Base-by-base conservation (phyloP, 2,329 filamentous ascomycete genomes). In the Fusarium sororula region DNA sequence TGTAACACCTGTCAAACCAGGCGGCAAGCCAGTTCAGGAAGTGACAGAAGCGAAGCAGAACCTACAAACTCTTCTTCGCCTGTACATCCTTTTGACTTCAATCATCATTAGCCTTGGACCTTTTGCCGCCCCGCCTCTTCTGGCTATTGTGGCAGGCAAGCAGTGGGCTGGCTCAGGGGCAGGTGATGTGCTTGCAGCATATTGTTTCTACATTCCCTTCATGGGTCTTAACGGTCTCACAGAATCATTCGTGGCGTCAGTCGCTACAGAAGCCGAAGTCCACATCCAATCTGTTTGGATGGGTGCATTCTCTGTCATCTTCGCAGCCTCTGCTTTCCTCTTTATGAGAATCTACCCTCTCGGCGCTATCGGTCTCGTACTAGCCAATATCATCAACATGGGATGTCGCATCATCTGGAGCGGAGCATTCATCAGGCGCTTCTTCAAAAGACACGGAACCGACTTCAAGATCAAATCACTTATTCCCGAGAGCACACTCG, bases 361-460 rank as follows among this genome's bases (percentile, higher is more conserved):
- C 70, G 96, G 95, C 1, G 95, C 95, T 0, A 86, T 88, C 47
- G 96, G 96, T 0, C 85, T 99, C 48, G 94, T 99, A 1, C 88
- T 90, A 74, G 95, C 95, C 58, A 99, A 98, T 81, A 91, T 90
- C 51, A 90, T 98, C 77, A 98, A 98, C 80, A 98, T 99, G 95
- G 83, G 85, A 1, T 90, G 96, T 77, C 90, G 96, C 70, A 97
- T 97, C 65, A 70, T 90, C 13, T 99, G 95, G 94, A 96, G 95
- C 78, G 83, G 85, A 24, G 79, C 81, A 50, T 99, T 98, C 79
- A 93, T 98, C 64, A 84, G 81, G 39, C 75, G 81, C 0, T 97
- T 91, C 80, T 91, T 97, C 68, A 77, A 65, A 10, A 79, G 79
- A 22, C 83, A 87, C 48, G 85, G 83, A 6, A 81, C 81, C 22